phyloP scores from a whole-genome alignment of 768 basidiomycete genomes.

The Mycena belliarum region DNA sequence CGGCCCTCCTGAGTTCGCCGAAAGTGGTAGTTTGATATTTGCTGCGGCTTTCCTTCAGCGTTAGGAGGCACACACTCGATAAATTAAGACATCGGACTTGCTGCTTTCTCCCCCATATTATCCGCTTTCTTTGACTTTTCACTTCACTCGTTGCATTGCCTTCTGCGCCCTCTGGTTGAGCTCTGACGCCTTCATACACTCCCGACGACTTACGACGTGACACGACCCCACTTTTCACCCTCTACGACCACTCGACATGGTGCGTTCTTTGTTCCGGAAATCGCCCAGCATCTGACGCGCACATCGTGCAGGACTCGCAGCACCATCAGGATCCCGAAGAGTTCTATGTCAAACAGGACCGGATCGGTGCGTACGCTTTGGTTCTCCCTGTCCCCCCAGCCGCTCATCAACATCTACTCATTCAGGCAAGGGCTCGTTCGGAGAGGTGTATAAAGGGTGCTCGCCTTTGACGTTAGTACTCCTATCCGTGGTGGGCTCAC shows the following conservation, averaged over 20 bases:
- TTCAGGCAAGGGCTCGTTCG: slow-evolving; percentile 95
- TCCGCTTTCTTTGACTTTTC: slow-evolving; percentile 12
- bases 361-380: slow-evolving; percentile 71
- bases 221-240: slow-evolving; percentile 25
- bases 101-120: slow-evolving; percentile 14
- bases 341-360: slow-evolving; percentile 94
- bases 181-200: not conserved
- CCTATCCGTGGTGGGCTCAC: slow-evolving; percentile 10
- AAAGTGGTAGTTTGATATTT: not conserved
- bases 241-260: slow-evolving; percentile 28
- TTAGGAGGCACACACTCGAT: not conserved
- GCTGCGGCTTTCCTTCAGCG: not conserved
- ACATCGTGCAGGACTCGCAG: slow-evolving; percentile 53
- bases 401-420: slow-evolving; percentile 15
- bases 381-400: slow-evolving; percentile 5
- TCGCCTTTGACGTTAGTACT: slow-evolving; percentile 23
- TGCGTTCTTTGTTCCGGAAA: slow-evolving; percentile 15
- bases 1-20: slow-evolving; percentile 1
- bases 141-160: not conserved
- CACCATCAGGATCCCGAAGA: slow-evolving; percentile 94
- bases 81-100: not conserved
- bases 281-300: slow-evolving; percentile 31
- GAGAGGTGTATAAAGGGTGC: slow-evolving; percentile 98
- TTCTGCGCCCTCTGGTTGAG: not conserved
- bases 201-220: slow-evolving; percentile 35